Base-by-base conservation (phyloP, 495 filamentous ascomycete species). In the Amniculicola lignicola region DNA sequence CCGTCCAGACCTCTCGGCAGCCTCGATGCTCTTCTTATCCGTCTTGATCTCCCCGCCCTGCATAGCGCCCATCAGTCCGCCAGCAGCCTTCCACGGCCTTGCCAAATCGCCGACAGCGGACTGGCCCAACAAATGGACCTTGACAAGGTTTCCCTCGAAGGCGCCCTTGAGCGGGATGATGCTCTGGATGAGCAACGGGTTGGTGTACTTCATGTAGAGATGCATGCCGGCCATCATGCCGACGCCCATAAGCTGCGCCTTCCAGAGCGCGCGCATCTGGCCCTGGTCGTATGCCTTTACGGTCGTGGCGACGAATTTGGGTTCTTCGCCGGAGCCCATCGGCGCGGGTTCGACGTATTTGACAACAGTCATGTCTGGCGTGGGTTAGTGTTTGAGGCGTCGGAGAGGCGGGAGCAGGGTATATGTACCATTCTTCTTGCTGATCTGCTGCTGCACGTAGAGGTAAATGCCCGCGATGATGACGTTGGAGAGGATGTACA, bases 181-280 rank as follows among this genome's bases (percentile, higher is more conserved):
- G 67, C 86, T 90, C 82, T 98, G 93, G 79, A 98, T 94, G 68
- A 97, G 75, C 31, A 98, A 87, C 28, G 93, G 93, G 83, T 96
- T 98, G 76, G 91, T 96, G 86, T 96, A 97, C 74, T 95, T 88
- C 77, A 98, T 84, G 83, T 97, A 97, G 62, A 96, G 57, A 77
- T 96, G 93, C 93, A 98, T 97, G 67, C 96, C 84, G 57, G 73
- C 82, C 93, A 97, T 97, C 93, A 98, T 97, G 65, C 81, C 89
- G 43, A 98, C 78, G 44, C 93, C 93, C 86, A 95, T 96, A 59
- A 95, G 74, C 71, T 96, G 90, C 61, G 84, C 79, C 76, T 90
- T 90, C 75, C 87, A 86, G 62, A 88, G 76, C 61, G 79, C 78
- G 75, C 85, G 85, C 67, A 96, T 79, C 75, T 98, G 93, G 52